Evolutionary conservation across 345 rosid genomes (phyloP), one percentile per base, ranked within the genome.

Genomic region (Eucalyptus fibrosa): DNA sequence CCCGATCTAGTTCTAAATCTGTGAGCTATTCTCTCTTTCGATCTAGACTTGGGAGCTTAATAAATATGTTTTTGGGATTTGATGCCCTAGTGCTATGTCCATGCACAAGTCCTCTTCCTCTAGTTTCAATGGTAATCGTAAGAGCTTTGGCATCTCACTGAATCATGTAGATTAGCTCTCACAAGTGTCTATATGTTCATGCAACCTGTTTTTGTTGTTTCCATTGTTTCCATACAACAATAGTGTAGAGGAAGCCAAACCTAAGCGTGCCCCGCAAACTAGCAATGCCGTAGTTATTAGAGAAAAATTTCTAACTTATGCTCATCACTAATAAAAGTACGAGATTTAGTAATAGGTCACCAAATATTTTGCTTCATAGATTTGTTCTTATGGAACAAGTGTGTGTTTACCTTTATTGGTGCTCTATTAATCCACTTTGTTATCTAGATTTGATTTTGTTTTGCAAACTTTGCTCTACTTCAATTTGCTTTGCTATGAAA

Each of bases 271-370:
- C 1, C 62, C 13, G 1, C 62, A 23, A 56, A 56, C 21, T 24
- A 56, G 13, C 30, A 23, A 10, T 56, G 62, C 6, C 13, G 1
- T 56, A 56, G 12, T 56, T 56, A 56, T 24, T 56, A 1, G 12
- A 56, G 28, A 56, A 56, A 24, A 24, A 56, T 56, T 56, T 56
- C 62, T 0, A 4, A 1, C 13, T 9, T 56, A 24, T 24, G 12
- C 30, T 24, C 30, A 56, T 56, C 62, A 56, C 13, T 24, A 1
- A 23, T 24, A 24, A 56, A 56, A 9, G 1, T 56, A 56, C 28
- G 0, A 56, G 30, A 0, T 9, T 24, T 13, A 4, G 2, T 24
- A 1, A 56, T 56, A 1, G 0, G 6, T 56, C 30, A 24, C 6
- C 62, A 24, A 56, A 56, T 56, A 23, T 56, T 23, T 56, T 56